These are phyloP conservation scores for Fusarium sp. DNA, from an alignment of 2,329 filamentous ascomycete species.

Conservation along the genomic window DNA sequence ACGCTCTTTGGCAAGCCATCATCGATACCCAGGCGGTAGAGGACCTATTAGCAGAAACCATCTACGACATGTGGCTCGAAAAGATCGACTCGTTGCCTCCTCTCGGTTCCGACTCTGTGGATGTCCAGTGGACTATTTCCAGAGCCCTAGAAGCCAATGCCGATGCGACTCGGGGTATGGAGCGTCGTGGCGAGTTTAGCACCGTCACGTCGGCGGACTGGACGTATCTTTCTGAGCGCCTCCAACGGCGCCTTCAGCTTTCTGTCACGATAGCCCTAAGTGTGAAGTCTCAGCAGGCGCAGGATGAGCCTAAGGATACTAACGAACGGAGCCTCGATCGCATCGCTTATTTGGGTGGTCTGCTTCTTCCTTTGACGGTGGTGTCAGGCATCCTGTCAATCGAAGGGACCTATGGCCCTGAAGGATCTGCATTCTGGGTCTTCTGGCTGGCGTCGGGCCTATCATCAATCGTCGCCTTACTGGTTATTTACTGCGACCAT, in stretches of 20 bases:
- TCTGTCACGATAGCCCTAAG: constrained; percentile 28
- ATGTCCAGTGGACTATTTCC: constrained; percentile 41
- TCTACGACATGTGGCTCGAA: constrained; percentile 48
- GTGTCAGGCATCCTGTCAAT: constrained; percentile 66
- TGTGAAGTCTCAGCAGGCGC: constrained; percentile 17
- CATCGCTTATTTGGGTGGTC: constrained; percentile 65
- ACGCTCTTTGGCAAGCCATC: constrained; percentile 38
- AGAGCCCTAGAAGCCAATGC: constrained; percentile 48
- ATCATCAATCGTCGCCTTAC: constrained; percentile 56
- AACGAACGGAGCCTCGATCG: constrained; percentile 62
- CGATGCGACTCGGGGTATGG: constrained; percentile 40
- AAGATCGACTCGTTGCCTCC: constrained; percentile 42
- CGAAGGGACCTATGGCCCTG: constrained; percentile 61
- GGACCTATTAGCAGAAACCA: constrained; percentile 44
- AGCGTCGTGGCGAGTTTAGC: constrained; percentile 35
- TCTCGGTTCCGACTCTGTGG: constrained; percentile 21
- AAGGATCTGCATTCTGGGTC: constrained; percentile 61
- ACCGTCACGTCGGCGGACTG: constrained; percentile 39
- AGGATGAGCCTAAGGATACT: constrained; percentile 44
- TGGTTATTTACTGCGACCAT: constrained; percentile 65
- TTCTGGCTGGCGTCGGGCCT: constrained; percentile 64
- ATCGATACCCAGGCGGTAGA: constrained; percentile 30
- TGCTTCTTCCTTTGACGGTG: constrained; percentile 65
- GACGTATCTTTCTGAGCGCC: constrained; percentile 40
- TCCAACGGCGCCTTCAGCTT: constrained; percentile 45